Conservation (phyloP, 1,284 basidiomycete species). For the Phlebopus sp. region DNA sequence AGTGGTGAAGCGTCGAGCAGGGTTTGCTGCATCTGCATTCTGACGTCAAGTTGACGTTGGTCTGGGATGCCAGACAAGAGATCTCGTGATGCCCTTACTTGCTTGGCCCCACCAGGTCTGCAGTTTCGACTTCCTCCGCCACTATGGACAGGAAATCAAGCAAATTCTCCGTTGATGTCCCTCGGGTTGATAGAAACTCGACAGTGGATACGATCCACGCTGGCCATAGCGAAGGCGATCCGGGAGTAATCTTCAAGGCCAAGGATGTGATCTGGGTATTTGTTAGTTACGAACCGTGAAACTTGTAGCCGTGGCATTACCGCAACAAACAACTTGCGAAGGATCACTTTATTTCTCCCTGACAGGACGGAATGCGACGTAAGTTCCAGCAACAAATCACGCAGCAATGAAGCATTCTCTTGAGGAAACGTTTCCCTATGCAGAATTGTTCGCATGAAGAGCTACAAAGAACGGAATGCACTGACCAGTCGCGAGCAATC, state of each 20-base stretch:
- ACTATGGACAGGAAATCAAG: slow-evolving; percentile 83
- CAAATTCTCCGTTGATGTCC: slow-evolving; percentile 53
- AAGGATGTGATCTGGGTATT: slow-evolving; percentile 62
- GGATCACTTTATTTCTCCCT: slow-evolving; percentile 62
- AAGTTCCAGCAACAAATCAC: slow-evolving; percentile 62
- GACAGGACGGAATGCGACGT: slow-evolving; percentile 55
- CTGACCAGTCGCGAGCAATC: slow-evolving; percentile 85
- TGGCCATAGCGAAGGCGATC: slow-evolving; percentile 54
- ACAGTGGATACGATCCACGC: slow-evolving; percentile 68
- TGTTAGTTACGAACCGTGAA: neutral
- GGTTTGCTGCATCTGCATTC: slow-evolving; percentile 60
- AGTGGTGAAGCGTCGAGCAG: slow-evolving; percentile 64
- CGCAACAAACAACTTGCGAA: slow-evolving; percentile 83
- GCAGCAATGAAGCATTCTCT: slow-evolving; percentile 50
- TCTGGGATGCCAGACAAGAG: slow-evolving; percentile 8
- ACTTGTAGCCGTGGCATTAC: slow-evolving; percentile 40
- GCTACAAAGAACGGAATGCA: slow-evolving; percentile 2
- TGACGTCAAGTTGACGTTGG: slow-evolving; percentile 33
- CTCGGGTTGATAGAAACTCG: slow-evolving; percentile 53
- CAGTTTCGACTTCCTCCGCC: slow-evolving; percentile 75
- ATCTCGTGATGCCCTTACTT: slow-evolving; percentile 50
- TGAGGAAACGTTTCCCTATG: slow-evolving; percentile 62
- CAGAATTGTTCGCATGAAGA: slow-evolving; percentile 6
- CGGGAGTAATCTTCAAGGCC: slow-evolving; percentile 68
- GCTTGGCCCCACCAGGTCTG: slow-evolving; percentile 71